phyloP scores from a whole-genome alignment of 2,329 filamentous ascomycete genomes.

The Monosporascus sp. region DNA sequence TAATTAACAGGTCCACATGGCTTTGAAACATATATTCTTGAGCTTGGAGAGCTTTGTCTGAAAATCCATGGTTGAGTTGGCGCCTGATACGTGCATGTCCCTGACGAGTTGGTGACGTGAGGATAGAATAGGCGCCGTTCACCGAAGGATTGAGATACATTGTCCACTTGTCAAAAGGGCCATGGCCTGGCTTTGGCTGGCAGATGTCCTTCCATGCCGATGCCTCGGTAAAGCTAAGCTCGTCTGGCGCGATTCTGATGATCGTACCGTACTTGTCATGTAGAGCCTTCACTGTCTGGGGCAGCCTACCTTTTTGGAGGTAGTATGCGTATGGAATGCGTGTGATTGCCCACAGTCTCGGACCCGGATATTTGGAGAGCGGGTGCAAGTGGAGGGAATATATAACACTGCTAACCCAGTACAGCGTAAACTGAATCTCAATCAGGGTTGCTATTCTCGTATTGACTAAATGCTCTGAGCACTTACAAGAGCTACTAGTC shows the following conservation, averaged over 20 bases:
- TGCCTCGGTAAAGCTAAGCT: neutral
- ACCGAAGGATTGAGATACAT: neutral
- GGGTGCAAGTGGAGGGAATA: too few species aligned
- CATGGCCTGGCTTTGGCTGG: neutral
- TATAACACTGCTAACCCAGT: too few species aligned
- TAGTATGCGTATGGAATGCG: too few species aligned
- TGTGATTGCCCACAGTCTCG: too few species aligned
- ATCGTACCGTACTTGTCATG: neutral
- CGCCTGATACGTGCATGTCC: neutral
- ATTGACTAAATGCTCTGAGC: too few species aligned
- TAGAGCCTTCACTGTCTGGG: too few species aligned
- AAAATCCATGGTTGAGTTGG: neutral
- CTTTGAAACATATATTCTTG: neutral
- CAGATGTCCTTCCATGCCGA: neutral
- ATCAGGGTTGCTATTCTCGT: too few species aligned
- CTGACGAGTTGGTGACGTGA: neutral
- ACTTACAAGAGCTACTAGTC: too few species aligned
- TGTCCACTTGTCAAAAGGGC: neutral
- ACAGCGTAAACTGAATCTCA: too few species aligned
- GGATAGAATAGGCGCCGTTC: neutral
- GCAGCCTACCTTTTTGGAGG: too few species aligned
- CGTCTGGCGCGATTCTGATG: neutral
- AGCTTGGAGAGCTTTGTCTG: neutral
- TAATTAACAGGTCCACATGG: neutral
- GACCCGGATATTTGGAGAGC: too few species aligned